phyloP scores from a whole-genome alignment of 129 eudicot species.

The Cynara cardunculus region DNA sequence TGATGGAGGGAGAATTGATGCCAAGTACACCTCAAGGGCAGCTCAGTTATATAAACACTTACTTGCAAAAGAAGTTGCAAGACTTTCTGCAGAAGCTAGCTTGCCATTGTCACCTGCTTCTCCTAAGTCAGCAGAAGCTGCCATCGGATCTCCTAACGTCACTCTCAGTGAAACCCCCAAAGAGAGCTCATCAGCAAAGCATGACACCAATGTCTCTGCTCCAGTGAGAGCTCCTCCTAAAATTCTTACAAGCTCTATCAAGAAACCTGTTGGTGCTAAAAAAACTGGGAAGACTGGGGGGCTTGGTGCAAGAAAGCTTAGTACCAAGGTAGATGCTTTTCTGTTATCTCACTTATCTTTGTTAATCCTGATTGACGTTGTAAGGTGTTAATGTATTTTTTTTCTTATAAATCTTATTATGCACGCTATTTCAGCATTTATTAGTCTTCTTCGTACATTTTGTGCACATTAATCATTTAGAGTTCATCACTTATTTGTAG shows the following conservation, averaged over 20 bases:
- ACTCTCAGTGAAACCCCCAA: slow-evolving; percentile 39
- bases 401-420: neutral
- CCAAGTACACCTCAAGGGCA: slow-evolving; percentile 87
- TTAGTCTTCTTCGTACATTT: neutral
- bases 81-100: slow-evolving; percentile 44
- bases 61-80: slow-evolving; percentile 84
- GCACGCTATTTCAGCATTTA: neutral
- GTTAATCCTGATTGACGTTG: neutral
- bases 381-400: neutral
- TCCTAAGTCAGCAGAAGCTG: slow-evolving; percentile 39
- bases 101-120: slow-evolving; percentile 62
- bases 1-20: slow-evolving; percentile 84
- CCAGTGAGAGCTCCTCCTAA: slow-evolving; percentile 49
- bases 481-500: slow-evolving; percentile 31
- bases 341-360: neutral
- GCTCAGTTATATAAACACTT: slow-evolving; percentile 77
- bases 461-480: neutral
- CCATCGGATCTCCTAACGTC: slow-evolving; percentile 46
- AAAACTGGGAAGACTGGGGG: slow-evolving; percentile 75
- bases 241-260: slow-evolving; percentile 33
- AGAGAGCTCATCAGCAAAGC: slow-evolving; percentile 42
- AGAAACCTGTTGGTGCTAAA: slow-evolving; percentile 73
- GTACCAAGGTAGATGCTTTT: slow-evolving; percentile 45
- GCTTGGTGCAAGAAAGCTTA: slow-evolving; percentile 82
- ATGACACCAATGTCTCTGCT: slow-evolving; percentile 43